Conservation (phyloP, 306 rosid genomes). For the Vachellia collinsii region DNA sequence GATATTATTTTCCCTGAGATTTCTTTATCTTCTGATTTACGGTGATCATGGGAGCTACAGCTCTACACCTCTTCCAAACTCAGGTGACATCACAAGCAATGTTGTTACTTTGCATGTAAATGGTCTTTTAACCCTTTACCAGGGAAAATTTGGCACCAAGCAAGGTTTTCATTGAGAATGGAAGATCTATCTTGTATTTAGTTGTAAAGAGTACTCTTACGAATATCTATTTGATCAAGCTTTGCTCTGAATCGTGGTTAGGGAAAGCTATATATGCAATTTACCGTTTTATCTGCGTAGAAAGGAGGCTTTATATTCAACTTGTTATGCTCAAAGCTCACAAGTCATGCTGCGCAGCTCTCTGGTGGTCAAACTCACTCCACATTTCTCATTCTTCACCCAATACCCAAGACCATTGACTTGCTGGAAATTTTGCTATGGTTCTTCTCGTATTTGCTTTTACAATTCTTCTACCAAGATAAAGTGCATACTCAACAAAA, state of each 20-base stretch:
- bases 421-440: conserved; percentile 21
- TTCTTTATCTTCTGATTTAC: conserved; percentile 62
- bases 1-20: conserved; percentile 48
- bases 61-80: conserved; percentile 56
- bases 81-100: conserved; percentile 32
- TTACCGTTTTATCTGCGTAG: background rate
- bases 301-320: background rate
- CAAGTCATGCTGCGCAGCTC: conserved; percentile 35
- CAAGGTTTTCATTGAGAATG: conserved; percentile 17
- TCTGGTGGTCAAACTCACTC: conserved; percentile 47
- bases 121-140: background rate
- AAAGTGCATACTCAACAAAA: conserved; percentile 11
- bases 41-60: conserved; percentile 75
- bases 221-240: background rate
- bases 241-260: background rate
- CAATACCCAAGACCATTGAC: conserved; percentile 47
- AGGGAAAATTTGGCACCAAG: background rate
- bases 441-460: conserved; percentile 23
- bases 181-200: background rate
- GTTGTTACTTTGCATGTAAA: background rate
- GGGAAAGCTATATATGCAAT: background rate
- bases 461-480: background rate
- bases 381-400: conserved; percentile 49
- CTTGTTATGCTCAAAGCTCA: background rate
- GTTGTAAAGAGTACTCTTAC: background rate